Conservation (phyloP, 306 rosid genomes). For the Rubus idaeus region DNA sequence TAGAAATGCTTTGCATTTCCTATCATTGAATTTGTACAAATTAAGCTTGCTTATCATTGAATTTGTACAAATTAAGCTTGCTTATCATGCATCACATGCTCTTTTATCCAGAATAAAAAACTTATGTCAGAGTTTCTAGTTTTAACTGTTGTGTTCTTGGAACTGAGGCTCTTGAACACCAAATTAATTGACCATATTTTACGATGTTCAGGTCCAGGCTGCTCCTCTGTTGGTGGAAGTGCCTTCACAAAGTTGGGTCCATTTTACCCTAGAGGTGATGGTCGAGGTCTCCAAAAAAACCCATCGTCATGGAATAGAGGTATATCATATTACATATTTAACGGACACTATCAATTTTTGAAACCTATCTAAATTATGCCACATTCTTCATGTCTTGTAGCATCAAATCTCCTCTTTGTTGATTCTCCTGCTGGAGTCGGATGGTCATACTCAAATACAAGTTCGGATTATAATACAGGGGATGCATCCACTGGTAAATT, state of each 20-base stretch:
- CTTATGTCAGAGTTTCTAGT: background rate
- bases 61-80: background rate
- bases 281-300: slow-evolving; percentile 62
- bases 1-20: too few species aligned
- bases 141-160: background rate
- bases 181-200: background rate
- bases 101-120: background rate
- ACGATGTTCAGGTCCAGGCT: slow-evolving; percentile 71
- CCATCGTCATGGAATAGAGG: slow-evolving; percentile 85
- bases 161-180: background rate
- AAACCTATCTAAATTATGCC: background rate
- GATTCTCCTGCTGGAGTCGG: slow-evolving; percentile 97
- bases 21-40: background rate
- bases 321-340: slow-evolving; percentile 8
- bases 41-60: background rate
- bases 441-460: slow-evolving; percentile 86
- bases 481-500: slow-evolving; percentile 69
- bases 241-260: slow-evolving; percentile 93
- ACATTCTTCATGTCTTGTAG: slow-evolving; percentile 33
- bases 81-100: background rate
- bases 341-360: background rate
- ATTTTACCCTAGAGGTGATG: slow-evolving; percentile 73
- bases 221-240: slow-evolving; percentile 94
- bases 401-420: slow-evolving; percentile 77
- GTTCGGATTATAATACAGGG: slow-evolving; percentile 64